Evolutionary conservation across 306 rosid genomes (phyloP).

Genomic region (Trifolium fragiferum): DNA sequence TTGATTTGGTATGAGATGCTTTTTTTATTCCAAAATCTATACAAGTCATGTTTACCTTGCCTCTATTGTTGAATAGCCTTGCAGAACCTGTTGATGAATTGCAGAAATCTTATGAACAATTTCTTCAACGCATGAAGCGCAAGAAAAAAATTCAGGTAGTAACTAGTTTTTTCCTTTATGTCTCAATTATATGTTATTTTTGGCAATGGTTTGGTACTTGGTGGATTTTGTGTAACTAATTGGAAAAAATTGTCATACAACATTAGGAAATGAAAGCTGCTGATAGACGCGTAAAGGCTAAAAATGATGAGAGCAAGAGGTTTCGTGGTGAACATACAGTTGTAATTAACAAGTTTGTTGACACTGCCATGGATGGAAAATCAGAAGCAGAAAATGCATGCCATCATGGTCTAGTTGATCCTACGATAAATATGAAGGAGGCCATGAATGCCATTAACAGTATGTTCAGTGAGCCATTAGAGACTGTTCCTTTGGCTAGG

Average conservation of each 20-base stretch:
- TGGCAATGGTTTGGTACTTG: not conserved
- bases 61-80: slow-evolving; percentile 56
- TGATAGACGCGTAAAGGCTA: slow-evolving; percentile 42
- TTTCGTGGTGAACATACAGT: slow-evolving; percentile 67
- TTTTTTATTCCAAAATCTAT: slow-evolving; percentile 18
- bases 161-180: slow-evolving; percentile 17
- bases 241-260: slow-evolving; percentile 37
- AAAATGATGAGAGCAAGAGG: slow-evolving; percentile 45
- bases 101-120: slow-evolving; percentile 86
- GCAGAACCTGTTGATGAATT: slow-evolving; percentile 83
- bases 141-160: slow-evolving; percentile 67
- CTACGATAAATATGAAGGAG: slow-evolving; percentile 94
- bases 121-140: slow-evolving; percentile 71
- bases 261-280: slow-evolving; percentile 56
- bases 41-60: slow-evolving; percentile 26
- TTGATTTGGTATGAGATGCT: not conserved
- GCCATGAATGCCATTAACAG: slow-evolving; percentile 84
- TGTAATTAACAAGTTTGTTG: slow-evolving; percentile 77
- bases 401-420: slow-evolving; percentile 92
- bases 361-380: slow-evolving; percentile 74
- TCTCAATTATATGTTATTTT: slow-evolving; percentile 24
- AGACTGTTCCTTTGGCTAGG: slow-evolving; percentile 54
- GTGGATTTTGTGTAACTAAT: slow-evolving; percentile 40
- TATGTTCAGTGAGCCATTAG: slow-evolving; percentile 88
- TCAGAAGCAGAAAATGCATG: slow-evolving; percentile 88